phyloP scores from a whole-genome alignment of 495 filamentous ascomycete species.

The Aspergillus sclerotiicarbonarius region DNA sequence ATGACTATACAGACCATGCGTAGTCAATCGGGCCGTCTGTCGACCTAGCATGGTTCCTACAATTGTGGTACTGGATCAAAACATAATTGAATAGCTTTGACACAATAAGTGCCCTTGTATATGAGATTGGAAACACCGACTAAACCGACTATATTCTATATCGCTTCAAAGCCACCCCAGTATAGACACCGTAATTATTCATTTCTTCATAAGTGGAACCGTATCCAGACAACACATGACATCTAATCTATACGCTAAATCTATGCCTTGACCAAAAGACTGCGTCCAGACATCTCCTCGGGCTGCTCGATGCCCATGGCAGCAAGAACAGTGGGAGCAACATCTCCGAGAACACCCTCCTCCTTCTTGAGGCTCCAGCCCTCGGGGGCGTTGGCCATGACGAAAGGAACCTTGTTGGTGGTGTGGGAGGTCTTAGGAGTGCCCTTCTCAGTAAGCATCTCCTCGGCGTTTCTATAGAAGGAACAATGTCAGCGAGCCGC shows the following conservation, averaged over 20 bases:
- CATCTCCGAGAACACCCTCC: constrained; percentile 88
- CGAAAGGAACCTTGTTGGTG: constrained; percentile 93
- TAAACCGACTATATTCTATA: not conserved
- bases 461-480: constrained; percentile 78
- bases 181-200: constrained; percentile 20
- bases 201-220: constrained; percentile 27
- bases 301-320: constrained; percentile 89
- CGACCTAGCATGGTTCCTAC: not conserved
- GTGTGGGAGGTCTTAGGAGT: constrained; percentile 98
- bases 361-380: constrained; percentile 84
- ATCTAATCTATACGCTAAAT: constrained; percentile 21
- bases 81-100: not conserved
- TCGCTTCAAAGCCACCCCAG: not conserved
- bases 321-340: constrained; percentile 86
- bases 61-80: not conserved
- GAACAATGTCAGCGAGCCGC: constrained; percentile 1
- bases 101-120: not conserved
- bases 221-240: constrained; percentile 14
- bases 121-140: not conserved
- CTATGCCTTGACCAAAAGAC: constrained; percentile 70
- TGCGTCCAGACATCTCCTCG: constrained; percentile 85
- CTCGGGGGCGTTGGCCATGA: constrained; percentile 94
- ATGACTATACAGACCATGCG: not conserved
- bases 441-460: constrained; percentile 95
- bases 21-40: not conserved